A percentile compares a stretch with the other conserved stretches of the same genome.
Evolutionary conservation across 2,329 filamentous ascomycete species (phyloP).

Genomic region (Pseudogymnoascus verrucosus): DNA sequence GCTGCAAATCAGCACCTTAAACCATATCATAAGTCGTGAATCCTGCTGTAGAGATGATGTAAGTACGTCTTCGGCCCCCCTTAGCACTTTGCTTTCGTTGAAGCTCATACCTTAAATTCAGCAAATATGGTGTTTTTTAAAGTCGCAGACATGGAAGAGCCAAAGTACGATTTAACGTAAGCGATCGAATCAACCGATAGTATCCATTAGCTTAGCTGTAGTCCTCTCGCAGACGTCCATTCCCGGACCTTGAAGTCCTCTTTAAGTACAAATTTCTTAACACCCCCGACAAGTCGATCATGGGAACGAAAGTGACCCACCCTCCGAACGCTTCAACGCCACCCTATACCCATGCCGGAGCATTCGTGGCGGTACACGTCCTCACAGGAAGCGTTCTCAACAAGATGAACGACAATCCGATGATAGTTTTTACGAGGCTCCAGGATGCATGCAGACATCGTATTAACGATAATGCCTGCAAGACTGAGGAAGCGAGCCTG

Average conservation of each 20-base stretch:
- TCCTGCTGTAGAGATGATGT: no score
- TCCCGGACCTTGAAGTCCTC: conserved; percentile 22
- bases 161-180: no score
- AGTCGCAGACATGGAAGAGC: no score
- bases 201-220: no score
- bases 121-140: no score
- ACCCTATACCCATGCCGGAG: conserved; percentile 38
- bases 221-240: conserved; percentile 21
- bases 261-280: conserved; percentile 32
- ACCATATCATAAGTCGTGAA: no score
- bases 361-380: conserved; percentile 33
- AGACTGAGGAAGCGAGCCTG: conserved; percentile 27
- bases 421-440: conserved; percentile 34
- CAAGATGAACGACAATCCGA: conserved; percentile 39
- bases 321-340: conserved; percentile 33
- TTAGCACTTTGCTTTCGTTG: no score
- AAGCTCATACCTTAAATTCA: no score
- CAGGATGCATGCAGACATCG: conserved; percentile 37
- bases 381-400: conserved; percentile 34
- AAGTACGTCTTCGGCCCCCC: no score
- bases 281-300: conserved; percentile 31
- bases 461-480: conserved; percentile 36
- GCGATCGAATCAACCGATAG: no score
- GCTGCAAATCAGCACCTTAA: no score
- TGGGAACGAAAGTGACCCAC: conserved; percentile 31